Base-by-base conservation (phyloP, 73 alveolate species). In the Paramecium caudatum region DNA sequence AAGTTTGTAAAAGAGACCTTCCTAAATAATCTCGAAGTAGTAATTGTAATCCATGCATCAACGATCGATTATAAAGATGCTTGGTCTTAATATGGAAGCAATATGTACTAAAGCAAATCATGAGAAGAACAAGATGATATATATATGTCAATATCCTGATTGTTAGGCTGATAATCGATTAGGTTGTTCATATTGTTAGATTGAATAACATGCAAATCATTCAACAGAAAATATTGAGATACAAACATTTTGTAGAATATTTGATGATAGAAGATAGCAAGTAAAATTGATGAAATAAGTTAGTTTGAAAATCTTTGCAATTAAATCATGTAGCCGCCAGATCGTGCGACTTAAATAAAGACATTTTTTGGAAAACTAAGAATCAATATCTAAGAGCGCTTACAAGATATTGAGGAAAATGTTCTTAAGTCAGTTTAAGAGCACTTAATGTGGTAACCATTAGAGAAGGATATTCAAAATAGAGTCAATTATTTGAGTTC, bases 141-240 rank as follows among this genome's bases (percentile, higher is more conserved):
- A 39, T 25, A 74, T 74, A 39, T 74, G 88, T 8, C 15, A 74
- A 37, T 41, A 37, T 36, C 68, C 62, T 21, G 32, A 74, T 27
- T 74, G 88, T 74, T 36, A 65, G 3, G 68, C 88, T 15, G 88
- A 74, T 12, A 45, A 74, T 41, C 12, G 88, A 43, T 74, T 74
- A 74, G 88, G 88, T 27, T 74, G 88, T 17, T 30, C 88, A 8
- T 74, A 74, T 74, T 74, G 88, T 39, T 74, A 74, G 43, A 19
- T 74, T 39, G 69, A 74, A 74, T 41, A 36, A 27, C 88, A 74
- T 74, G 62, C 45, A 39, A 37, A 74, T 39, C 88, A 74, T 21
- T 23, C 88, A 27, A 21, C 88, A 9, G 9, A 74, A 15, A 74
- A 74, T 74, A 74, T 74, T 34, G 88, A 74, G 12, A 45, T 74